Evolutionary conservation across 108 stramenopile species (phyloP).

Genomic region (Hondaea fermentalgiana): DNA sequence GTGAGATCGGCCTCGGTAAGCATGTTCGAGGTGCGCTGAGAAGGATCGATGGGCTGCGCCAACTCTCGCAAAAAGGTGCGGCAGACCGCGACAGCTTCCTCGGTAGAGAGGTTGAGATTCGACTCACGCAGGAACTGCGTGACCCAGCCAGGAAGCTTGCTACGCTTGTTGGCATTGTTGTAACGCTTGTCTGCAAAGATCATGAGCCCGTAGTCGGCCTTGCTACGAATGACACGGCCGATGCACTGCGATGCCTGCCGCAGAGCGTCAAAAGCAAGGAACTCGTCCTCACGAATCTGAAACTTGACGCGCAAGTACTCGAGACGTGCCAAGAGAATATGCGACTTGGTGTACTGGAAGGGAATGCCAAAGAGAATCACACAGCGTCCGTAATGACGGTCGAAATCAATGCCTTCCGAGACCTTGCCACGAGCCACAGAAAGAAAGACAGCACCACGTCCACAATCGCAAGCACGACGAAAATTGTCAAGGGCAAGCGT

Average conservation of each 20-base stretch:
- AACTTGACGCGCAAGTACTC: constrained; percentile 68
- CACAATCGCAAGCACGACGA: constrained; percentile 91
- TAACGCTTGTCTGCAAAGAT: constrained; percentile 85
- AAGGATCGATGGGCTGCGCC: constrained; percentile 87
- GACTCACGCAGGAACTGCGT: constrained; percentile 75
- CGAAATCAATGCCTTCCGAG: constrained; percentile 99
- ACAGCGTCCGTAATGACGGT: constrained; percentile 92
- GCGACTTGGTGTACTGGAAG: constrained; percentile 94
- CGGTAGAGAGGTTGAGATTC: constrained; percentile 82
- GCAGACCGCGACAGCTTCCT: constrained; percentile 70
- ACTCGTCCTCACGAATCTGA: constrained; percentile 62
- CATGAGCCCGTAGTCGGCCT: constrained; percentile 91
- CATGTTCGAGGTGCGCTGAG: constrained; percentile 23
- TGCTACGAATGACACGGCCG: constrained; percentile 85
- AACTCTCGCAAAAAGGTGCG: constrained; percentile 74
- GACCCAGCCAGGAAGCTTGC: constrained; percentile 93
- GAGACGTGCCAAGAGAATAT: constrained; percentile 81
- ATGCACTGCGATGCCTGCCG: constrained; percentile 83
- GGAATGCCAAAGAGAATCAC: constrained; percentile 98
- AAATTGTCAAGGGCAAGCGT: constrained; percentile 93
- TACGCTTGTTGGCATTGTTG: constrained; percentile 86
- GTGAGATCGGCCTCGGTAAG: constrained; percentile 13
- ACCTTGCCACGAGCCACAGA: constrained; percentile 98
- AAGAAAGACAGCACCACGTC: constrained; percentile 93
- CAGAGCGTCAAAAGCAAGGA: constrained; percentile 90